These are phyloP conservation scores for Kalmanozyma brasiliensis DNA, from an alignment of 1,284 basidiomycete genomes.

Conservation along the genomic window DNA sequence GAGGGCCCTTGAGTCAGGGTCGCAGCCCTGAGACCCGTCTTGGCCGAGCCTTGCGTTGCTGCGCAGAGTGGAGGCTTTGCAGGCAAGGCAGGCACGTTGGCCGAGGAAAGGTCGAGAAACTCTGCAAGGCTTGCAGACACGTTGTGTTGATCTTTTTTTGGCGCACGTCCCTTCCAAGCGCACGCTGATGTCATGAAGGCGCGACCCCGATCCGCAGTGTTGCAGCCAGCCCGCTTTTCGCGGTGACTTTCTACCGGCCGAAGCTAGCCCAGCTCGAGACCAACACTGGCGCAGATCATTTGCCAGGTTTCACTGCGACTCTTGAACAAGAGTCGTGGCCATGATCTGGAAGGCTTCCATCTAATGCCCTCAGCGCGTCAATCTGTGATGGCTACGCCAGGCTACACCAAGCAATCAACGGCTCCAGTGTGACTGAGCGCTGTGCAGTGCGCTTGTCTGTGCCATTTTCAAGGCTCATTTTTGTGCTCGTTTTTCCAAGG, in stretches of 20 bases:
- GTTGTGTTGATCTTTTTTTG: constrained; percentile 5
- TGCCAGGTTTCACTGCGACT: no score
- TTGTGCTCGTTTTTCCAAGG: no score
- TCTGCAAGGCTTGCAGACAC: constrained; percentile 14
- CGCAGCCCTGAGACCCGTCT: no score
- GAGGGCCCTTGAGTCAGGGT: no score
- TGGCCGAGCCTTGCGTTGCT: neutral
- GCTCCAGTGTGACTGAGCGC: no score
- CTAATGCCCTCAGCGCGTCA: no score
- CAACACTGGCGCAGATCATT: neutral
- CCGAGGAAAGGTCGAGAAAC: constrained; percentile 10
- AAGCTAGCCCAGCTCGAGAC: neutral
- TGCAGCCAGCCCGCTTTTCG: neutral
- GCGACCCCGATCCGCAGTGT: neutral
- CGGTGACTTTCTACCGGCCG: constrained; percentile 10
- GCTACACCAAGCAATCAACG: no score
- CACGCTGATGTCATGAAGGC: constrained; percentile 14
- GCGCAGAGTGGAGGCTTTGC: constrained; percentile 3
- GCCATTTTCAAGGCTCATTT: no score
- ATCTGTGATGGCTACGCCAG: no score
- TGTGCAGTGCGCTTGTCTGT: no score
- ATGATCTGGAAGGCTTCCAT: no score
- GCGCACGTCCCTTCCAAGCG: constrained; percentile 4
- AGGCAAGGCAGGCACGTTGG: constrained; percentile 2
- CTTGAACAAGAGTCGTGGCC: no score